These are phyloP conservation scores for Talaromyces marneffei DNA, from an alignment of 2,329 filamentous ascomycete genomes.

Conservation along the genomic window DNA sequence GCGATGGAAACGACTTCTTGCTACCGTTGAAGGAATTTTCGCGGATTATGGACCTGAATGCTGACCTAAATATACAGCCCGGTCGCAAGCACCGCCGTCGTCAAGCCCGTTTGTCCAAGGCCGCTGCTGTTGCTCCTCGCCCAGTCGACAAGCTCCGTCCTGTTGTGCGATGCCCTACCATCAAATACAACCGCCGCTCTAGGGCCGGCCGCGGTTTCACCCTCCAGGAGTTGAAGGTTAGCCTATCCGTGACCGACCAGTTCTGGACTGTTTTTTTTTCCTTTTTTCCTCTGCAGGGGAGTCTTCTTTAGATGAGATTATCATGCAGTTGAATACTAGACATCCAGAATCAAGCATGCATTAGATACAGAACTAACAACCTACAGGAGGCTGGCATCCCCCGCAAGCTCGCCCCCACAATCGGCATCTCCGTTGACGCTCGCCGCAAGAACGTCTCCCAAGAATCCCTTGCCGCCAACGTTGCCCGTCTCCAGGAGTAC, in stretches of 20 bases:
- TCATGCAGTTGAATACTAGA: no score
- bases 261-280: conserved; percentile 17
- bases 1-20: not conserved
- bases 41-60: not conserved
- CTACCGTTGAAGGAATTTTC: not conserved
- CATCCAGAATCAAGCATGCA: not conserved
- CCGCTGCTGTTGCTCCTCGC: conserved; percentile 87
- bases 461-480: conserved; percentile 90
- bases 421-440: conserved; percentile 94
- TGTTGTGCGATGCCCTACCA: conserved; percentile 91
- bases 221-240: conserved; percentile 94
- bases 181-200: conserved; percentile 99
- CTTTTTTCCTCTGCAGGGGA: not conserved
- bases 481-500: conserved; percentile 97
- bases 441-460: conserved; percentile 96
- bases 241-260: no score
- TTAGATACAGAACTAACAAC: not conserved
- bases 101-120: conserved; percentile 87
- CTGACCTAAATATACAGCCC: conserved; percentile 55
- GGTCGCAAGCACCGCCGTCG: conserved; percentile 93
- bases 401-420: conserved; percentile 87
- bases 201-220: conserved; percentile 97
- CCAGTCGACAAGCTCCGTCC: conserved; percentile 96
- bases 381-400: conserved; percentile 85
- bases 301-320: no score